These are phyloP conservation scores for Trypanosoma congolense DNA, from an alignment of 208 protist species.

Conservation along the genomic window DNA sequence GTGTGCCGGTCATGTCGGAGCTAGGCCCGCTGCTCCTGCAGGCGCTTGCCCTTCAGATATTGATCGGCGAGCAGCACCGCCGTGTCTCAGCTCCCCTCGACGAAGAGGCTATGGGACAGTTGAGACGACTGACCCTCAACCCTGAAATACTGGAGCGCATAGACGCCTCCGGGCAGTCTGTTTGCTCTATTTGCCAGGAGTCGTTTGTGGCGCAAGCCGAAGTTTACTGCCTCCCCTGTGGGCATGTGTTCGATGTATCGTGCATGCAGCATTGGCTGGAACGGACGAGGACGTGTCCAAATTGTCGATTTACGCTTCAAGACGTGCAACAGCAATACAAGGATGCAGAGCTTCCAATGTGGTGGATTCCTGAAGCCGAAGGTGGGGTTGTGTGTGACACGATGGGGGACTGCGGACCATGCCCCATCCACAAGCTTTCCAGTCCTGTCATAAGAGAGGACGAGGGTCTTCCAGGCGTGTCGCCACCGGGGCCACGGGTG, in stretches of 20 bases:
- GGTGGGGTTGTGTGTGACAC: slow-evolving; percentile 4
- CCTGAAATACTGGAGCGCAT: slow-evolving; percentile 13
- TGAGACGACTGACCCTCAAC: slow-evolving; percentile 12
- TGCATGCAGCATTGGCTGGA: slow-evolving; percentile 53
- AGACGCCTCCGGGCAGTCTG: slow-evolving; percentile 10
- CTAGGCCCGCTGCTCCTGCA: slow-evolving; percentile 18
- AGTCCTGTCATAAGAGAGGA: not conserved
- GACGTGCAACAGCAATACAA: slow-evolving; percentile 26
- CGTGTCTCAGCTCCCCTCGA: slow-evolving; percentile 22
- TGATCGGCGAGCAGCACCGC: slow-evolving; percentile 20
- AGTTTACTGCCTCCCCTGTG: slow-evolving; percentile 58
- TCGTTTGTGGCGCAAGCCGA: slow-evolving; percentile 17
- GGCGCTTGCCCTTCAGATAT: slow-evolving; percentile 14
- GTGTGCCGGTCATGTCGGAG: slow-evolving; percentile 10
- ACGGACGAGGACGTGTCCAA: slow-evolving; percentile 41
- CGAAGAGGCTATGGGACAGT: slow-evolving; percentile 3
- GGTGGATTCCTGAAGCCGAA: slow-evolving; percentile 7
- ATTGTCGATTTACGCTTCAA: slow-evolving; percentile 42
- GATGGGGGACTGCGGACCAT: not conserved
- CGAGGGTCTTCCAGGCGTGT: not conserved
- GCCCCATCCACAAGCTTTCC: not conserved
- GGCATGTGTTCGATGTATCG: slow-evolving; percentile 51
- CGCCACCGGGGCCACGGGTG: too few relatives aligned
- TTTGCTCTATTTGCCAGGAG: slow-evolving; percentile 40
- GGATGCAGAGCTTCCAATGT: slow-evolving; percentile 13